Percentiles rank a stretch among this genome's conserved stretches.
Conservation (phyloP, 306 rosid species). For the Gynostemma pentaphyllum region DNA sequence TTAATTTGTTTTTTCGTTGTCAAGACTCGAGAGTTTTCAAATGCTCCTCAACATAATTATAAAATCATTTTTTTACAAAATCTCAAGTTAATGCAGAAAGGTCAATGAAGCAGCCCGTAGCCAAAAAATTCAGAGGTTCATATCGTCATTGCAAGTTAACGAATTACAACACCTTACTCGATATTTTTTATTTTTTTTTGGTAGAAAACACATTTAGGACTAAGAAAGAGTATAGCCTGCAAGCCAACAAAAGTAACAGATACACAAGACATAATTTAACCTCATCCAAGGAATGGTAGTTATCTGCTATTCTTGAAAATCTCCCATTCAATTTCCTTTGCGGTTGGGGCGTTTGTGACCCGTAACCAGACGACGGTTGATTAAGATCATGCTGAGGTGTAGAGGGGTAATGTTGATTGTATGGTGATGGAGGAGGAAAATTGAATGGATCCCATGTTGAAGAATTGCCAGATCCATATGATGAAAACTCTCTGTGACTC, state of each 20-base stretch:
- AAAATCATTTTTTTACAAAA: background rate
- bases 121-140: background rate
- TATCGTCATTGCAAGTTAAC: background rate
- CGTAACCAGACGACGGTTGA: constrained; percentile 20
- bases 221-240: constrained; percentile 2
- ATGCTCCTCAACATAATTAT: background rate
- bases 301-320: constrained; percentile 66
- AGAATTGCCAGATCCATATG: constrained; percentile 20
- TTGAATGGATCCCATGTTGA: background rate
- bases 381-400: constrained; percentile 29
- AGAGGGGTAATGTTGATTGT: constrained; percentile 24
- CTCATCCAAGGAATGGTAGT: constrained; percentile 75
- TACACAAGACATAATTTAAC: constrained; percentile 22
- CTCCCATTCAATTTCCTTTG: constrained; percentile 41
- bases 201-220: background rate
- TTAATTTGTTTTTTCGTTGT: background rate
- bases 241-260: constrained; percentile 10
- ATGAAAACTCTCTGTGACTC: constrained; percentile 22
- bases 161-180: background rate
- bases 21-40: background rate
- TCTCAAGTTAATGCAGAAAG: background rate
- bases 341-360: constrained; percentile 22
- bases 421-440: constrained; percentile 37
- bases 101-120: background rate
- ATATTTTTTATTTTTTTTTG: too few species aligned